Evolutionary conservation across 1,284 basidiomycete species (phyloP).

Genomic region (Ustilago tritici): DNA sequence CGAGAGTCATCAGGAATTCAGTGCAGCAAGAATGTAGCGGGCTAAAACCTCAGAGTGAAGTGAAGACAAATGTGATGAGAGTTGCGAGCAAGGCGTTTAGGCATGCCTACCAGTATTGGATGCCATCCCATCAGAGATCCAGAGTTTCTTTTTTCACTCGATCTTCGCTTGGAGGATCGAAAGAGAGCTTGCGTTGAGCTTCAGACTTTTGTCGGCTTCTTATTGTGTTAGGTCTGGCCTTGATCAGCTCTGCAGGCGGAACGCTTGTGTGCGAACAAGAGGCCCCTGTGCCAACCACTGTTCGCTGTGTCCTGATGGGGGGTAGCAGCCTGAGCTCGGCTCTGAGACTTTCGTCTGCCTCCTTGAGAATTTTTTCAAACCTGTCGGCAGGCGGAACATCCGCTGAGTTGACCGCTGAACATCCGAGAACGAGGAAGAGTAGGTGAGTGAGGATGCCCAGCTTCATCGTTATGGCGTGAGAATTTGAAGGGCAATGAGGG

Average conservation of each 20-base stretch:
- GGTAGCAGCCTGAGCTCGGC: not conserved
- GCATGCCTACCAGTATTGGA: too few relatives aligned
- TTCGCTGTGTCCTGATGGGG: not conserved
- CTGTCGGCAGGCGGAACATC: not conserved
- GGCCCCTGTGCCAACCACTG: not conserved
- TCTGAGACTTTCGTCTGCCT: not conserved
- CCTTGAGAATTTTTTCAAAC: not conserved
- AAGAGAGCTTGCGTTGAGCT: not conserved
- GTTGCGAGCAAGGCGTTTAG: too few relatives aligned
- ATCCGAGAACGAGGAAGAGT: not conserved
- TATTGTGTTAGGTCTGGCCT: not conserved
- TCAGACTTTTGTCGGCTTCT: not conserved
- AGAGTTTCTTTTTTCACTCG: not conserved
- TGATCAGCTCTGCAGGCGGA: not conserved
- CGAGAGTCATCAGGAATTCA: too few relatives aligned
- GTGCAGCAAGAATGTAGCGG: too few relatives aligned
- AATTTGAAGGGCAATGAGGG: not conserved
- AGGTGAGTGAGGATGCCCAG: not conserved
- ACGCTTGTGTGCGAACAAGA: not conserved
- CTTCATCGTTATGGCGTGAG: slow-evolving; percentile 1
- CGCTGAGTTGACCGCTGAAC: not conserved
- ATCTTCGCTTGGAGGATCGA: not conserved
- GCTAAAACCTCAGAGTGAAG: too few relatives aligned
- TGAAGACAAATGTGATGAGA: too few relatives aligned
- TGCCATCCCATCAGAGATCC: not conserved